Conservation (phyloP, 2,329 filamentous ascomycete species). For the Ceratocystis lukuohia region DNA sequence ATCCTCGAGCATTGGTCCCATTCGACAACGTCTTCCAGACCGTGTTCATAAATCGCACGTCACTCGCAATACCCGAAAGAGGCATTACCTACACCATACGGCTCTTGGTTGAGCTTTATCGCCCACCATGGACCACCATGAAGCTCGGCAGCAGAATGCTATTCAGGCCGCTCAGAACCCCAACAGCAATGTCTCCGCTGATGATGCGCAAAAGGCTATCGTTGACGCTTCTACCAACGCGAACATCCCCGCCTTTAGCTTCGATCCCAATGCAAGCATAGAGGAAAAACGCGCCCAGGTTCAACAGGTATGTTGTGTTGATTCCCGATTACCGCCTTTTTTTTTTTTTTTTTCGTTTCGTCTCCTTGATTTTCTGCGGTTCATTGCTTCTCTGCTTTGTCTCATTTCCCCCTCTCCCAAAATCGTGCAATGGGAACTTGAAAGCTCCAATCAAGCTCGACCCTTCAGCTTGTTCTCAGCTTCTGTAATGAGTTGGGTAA, state of each 20-base stretch:
- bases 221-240: constrained; percentile 66
- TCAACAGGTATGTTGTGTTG: constrained; percentile 47
- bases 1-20: background rate
- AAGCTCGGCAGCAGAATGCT: constrained; percentile 71
- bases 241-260: constrained; percentile 68
- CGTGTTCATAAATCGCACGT: background rate
- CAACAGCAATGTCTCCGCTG: constrained; percentile 50
- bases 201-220: constrained; percentile 59
- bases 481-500: constrained; percentile 6
- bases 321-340: background rate
- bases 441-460: constrained; percentile 1
- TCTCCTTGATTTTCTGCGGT: constrained; percentile 16
- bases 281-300: constrained; percentile 77
- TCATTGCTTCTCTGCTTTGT: constrained; percentile 5
- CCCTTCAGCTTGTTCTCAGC: constrained; percentile 18
- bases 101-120: constrained; percentile 13
- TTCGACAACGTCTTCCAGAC: background rate
- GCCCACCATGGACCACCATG: constrained; percentile 29
- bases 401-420: background rate
- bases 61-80: background rate
- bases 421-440: background rate
- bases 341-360: background rate
- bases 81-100: constrained; percentile 16
- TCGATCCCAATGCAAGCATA: constrained; percentile 70
- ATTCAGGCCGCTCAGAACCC: constrained; percentile 65